Base-by-base conservation (phyloP, 1,284 basidiomycete species). In the Inonotus obliquus region DNA sequence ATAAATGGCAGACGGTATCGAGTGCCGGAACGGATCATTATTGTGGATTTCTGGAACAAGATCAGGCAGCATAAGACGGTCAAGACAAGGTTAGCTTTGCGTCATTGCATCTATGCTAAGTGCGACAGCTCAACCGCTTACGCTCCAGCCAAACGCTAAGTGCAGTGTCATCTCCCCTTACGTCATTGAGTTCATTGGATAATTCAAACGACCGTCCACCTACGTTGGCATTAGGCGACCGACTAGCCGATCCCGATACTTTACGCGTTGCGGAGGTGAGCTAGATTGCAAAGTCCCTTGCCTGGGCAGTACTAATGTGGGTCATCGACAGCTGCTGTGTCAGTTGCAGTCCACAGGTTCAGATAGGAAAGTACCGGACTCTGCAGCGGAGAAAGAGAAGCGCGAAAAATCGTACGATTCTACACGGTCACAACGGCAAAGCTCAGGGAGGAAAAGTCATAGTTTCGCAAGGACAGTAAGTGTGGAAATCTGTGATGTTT, bases 1-100 rank as follows among this genome's bases (percentile, higher is more conserved):
- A 92, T 92, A 67, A 92, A 91, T 67, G 91, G 91, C 47, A 85
- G 92, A 63, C 84, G 90, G 56, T 98, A 96, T 75, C 82, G 94
- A 66, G 87, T 99, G n/a, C 96, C 96, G 1, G 97, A 99, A 73
- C 84, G 87, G 65, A 82, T 95, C 53, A 91, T 99, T 65, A 82
- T 92, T 57, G 81, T 98, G 54, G 96, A 98, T 72, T 99, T 99
- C 70, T 99, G 96, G 96, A 87, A 86, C 63, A 95, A 91, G 74
- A 76, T 93, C 62, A 81, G 82, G 67, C 80, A 76, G 64, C 72
- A 72, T 37, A 75, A 76, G 41, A 69, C 72, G 56, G 73, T 74
- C 54, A 69, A 71, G 45, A 73, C 73, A 58, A 76, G 70, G 86
- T 86, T 67, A 68, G 78, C 69, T 47, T 59, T 25, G 11, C 13